phyloP scores from a whole-genome alignment of 1,284 basidiomycete species.

The Bjerkandera adusta region DNA sequence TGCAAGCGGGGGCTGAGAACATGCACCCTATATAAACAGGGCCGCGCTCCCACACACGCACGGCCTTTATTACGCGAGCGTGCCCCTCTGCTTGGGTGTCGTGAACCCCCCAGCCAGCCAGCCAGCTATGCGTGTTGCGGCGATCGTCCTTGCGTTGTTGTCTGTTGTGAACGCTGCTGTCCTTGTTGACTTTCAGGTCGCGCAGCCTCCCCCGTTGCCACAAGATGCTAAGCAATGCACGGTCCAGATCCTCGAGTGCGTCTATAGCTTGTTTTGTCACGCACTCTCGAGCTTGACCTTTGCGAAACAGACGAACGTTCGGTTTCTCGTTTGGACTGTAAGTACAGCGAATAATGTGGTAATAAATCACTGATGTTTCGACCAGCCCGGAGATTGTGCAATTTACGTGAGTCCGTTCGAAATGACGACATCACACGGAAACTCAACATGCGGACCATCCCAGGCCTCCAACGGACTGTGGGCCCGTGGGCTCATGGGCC shows the following conservation, averaged over 20 bases:
- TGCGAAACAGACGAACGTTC: constrained; percentile 56
- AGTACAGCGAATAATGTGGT: constrained; percentile 24
- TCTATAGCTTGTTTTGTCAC: too few species aligned
- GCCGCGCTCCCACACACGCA: too few species aligned
- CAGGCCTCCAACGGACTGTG: constrained; percentile 73
- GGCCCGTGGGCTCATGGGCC: constrained; percentile 71
- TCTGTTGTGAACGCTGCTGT: neutral
- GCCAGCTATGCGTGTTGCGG: neutral
- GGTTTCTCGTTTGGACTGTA: constrained; percentile 69
- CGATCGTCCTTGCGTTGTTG: neutral
- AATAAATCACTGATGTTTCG: constrained; percentile 1
- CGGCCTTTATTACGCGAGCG: too few species aligned
- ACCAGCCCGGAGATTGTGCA: constrained; percentile 63
- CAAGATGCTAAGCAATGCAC: constrained; percentile 59
- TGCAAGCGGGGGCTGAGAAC: too few species aligned
- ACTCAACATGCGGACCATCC: neutral
- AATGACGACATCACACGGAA: neutral
- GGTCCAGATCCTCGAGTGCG: constrained; percentile 61
- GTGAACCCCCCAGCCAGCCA: neutral
- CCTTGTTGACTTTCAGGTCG: constrained; percentile 65
- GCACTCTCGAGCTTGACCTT: too few species aligned
- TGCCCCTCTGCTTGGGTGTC: too few species aligned
- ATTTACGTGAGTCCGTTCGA: constrained; percentile 45
- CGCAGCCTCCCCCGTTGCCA: constrained; percentile 66
- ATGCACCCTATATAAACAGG: too few species aligned